Evolutionary conservation across 2,329 filamentous ascomycete species (phyloP).

Genomic region (Fusarium ramigenum): DNA sequence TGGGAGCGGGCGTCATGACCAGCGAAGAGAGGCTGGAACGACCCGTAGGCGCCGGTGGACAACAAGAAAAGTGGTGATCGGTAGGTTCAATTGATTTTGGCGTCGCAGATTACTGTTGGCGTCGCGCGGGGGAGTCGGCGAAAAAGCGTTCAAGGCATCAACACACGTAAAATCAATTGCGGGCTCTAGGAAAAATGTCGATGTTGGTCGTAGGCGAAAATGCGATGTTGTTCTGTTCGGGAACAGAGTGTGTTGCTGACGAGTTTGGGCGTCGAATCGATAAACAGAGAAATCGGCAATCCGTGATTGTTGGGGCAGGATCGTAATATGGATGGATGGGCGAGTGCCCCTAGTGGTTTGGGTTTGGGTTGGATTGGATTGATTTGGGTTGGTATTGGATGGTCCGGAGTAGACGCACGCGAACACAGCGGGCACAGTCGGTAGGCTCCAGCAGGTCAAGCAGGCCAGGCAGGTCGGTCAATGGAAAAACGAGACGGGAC

Average conservation of each 20-base stretch:
- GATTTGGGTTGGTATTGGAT: neutral
- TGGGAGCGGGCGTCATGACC: conserved; percentile 50
- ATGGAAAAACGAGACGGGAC: conserved; percentile 34
- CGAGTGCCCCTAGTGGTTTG: conserved; percentile 31
- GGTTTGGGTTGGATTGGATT: neutral
- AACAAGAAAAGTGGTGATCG: conserved; percentile 16
- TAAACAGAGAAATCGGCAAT: conserved; percentile 21
- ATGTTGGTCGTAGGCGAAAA: neutral
- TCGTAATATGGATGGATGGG: conserved; percentile 38
- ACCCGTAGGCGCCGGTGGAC: conserved; percentile 26
- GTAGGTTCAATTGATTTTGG: conserved; percentile 34
- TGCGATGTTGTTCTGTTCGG: conserved; percentile 9
- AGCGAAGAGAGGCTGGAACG: conserved; percentile 37
- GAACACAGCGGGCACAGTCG: conserved; percentile 41
- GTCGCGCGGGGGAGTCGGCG: conserved; percentile 32
- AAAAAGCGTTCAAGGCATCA: conserved; percentile 33
- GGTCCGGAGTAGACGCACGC: conserved; percentile 26
- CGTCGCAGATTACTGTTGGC: conserved; percentile 38
- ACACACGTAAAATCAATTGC: conserved; percentile 13
- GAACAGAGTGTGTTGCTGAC: conserved; percentile 18
- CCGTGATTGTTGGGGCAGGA: conserved; percentile 38
- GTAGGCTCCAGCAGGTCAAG: neutral
- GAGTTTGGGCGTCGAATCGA: conserved; percentile 30
- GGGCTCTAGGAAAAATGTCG: neutral
- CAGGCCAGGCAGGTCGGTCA: conserved; percentile 36